Conservation (phyloP, 2,329 filamentous ascomycete genomes). For the Trichoderma atrobrunneum region DNA sequence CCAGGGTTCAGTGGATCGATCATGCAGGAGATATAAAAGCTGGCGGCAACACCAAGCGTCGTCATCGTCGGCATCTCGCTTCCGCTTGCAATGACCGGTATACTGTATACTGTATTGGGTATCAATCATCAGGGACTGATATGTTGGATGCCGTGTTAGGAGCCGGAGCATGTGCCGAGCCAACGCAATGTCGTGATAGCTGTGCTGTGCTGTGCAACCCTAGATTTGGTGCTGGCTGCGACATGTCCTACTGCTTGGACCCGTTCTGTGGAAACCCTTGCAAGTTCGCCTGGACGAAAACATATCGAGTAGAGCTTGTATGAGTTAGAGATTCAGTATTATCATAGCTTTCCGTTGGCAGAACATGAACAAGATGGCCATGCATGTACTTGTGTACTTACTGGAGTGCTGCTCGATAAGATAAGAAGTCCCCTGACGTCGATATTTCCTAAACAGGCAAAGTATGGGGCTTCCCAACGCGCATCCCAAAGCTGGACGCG, state of each 20-base stretch:
- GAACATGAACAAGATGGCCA: neutral
- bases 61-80: neutral
- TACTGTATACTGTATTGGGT: neutral
- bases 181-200: neutral
- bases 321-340: neutral
- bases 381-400: neutral
- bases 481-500: conserved; percentile 3
- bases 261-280: neutral
- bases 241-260: neutral
- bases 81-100: neutral
- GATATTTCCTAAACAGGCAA: conserved; percentile 1
- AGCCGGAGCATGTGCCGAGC: neutral
- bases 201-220: neutral
- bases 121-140: neutral
- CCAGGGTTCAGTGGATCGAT: neutral
- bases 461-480: conserved; percentile 15
- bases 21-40: neutral
- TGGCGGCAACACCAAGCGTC: neutral
- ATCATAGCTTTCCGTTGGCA: neutral
- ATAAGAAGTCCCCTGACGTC: conserved; percentile 18
- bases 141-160: neutral
- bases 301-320: neutral
- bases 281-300: neutral
- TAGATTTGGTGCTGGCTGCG: neutral
- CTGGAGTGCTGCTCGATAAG: neutral